Evolutionary conservation across 805 yeast species (phyloP), one percentile per base, ranked within the genome.

Genomic region (Ogataea degrootiae): DNA sequence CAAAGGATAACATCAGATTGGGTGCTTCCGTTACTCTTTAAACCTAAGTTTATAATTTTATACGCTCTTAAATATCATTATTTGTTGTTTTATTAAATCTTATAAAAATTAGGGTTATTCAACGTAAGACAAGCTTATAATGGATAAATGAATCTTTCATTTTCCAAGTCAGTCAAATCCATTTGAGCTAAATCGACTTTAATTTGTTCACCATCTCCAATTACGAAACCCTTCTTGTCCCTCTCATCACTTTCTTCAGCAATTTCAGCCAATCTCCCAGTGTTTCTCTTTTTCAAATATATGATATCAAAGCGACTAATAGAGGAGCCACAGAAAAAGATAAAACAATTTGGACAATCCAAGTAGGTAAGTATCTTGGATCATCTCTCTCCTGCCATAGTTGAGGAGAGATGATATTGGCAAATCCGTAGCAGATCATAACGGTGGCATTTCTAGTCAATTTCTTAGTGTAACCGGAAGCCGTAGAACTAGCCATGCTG

Each of bases 331-430:
- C 38, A 36, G 68, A 61, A 57, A 76, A 79, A 9, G 79, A 70
- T n/a, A 77, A 53, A 11, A 77, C 79, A 43, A 79, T 75, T 56
- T 79, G 84, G 11, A 77, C 79, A 45, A 72, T 66, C 84, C 85
- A 74, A 8, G 80, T 76, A 6, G 75, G 71, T 36, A 61, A 49
- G 52, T 71, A 75, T 49, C 77, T 62, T 42, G 84, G 83, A 8
- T 72, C 70, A 53, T 75, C 76, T n/a, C 55, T 63, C 8, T 54
- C 67, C 57, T 70, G 68, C 82, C 83, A 80, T 34, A 79, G 56
- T 57, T 79, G 84, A 3, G 84, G 83, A 4, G 81, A 73, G 29
- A 79, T 72, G 34, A 79, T 69, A 53, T 80, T 79, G 8, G 79
- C 67, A 43, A 77, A 51, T 48, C 76, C 67, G 48, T 74, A 79